These are phyloP conservation scores for Arthonia radiata DNA, from an alignment of 495 filamentous ascomycete species.

Conservation along the genomic window DNA sequence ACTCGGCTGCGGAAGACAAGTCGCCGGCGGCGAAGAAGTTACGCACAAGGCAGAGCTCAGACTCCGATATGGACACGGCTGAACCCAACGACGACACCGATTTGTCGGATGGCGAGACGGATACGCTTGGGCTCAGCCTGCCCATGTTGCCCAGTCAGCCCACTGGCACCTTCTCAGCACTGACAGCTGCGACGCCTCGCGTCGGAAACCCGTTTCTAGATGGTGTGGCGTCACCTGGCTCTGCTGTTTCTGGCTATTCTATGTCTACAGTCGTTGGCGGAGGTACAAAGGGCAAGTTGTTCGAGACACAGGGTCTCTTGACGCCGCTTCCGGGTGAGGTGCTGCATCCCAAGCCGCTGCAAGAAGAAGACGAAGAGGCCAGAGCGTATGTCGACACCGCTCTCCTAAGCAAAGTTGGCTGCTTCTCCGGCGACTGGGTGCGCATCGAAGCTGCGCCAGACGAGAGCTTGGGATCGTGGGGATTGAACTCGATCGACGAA, in stretches of 20 bases:
- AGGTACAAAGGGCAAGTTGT: conserved; percentile 30
- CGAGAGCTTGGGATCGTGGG: conserved; percentile 14
- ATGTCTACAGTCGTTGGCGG: conserved; percentile 46
- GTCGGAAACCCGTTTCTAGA: conserved; percentile 34
- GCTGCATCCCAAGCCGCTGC: conserved; percentile 56
- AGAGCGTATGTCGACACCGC: conserved; percentile 72
- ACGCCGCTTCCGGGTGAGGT: conserved; percentile 48
- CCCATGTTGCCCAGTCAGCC: conserved; percentile 47
- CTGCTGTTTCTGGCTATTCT: conserved; percentile 65
- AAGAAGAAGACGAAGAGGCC: conserved; percentile 70
- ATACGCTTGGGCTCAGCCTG: conserved; percentile 47
- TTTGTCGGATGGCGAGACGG: conserved; percentile 17
- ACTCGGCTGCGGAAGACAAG: conserved; percentile 59
- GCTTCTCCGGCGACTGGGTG: conserved; percentile 98
- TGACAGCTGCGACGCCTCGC: conserved; percentile 46
- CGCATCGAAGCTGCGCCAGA: conserved; percentile 49
- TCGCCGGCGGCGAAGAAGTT: conserved; percentile 33
- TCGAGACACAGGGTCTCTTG: conserved; percentile 58
- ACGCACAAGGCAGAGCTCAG: too few species aligned
- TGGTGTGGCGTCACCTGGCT: conserved; percentile 52
- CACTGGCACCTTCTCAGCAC: conserved; percentile 42
- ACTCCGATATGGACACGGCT: too few species aligned
- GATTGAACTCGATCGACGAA: conserved; percentile 26
- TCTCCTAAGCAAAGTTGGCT: conserved; percentile 65
- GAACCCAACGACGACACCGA: too few species aligned